Percentiles rank a stretch among this genome's conserved stretches.
phyloP scores from a whole-genome alignment of 768 basidiomycete species.

The Pisolithus sp. region DNA sequence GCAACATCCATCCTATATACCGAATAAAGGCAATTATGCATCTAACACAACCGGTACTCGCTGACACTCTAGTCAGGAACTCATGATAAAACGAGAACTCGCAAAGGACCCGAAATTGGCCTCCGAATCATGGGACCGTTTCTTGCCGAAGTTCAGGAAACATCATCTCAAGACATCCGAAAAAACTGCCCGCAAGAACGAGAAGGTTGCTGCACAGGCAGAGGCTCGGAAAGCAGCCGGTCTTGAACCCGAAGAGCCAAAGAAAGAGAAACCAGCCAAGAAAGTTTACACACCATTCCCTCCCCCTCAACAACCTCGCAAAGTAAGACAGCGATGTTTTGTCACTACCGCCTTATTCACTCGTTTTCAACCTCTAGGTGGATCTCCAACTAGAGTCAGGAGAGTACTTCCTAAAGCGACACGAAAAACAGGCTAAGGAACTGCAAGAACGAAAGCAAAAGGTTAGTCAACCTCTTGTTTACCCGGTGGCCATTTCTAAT shows the following conservation, averaged over 20 bases:
- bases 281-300: conserved; percentile 99
- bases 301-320: conserved; percentile 87
- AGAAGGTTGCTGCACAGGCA: conserved; percentile 51
- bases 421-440: conserved; percentile 78
- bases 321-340: conserved; percentile 42
- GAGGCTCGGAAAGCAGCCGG: conserved; percentile 66
- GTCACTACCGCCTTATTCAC: conserved; percentile 4
- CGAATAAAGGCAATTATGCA: conserved; percentile 74
- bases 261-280: conserved; percentile 58
- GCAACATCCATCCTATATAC: conserved; percentile 98
- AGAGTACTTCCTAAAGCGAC: conserved; percentile 94
- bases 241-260: conserved; percentile 33
- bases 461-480: conserved; percentile 13
- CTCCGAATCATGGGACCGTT: conserved; percentile 93
- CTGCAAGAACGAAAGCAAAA: conserved; percentile 69
- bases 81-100: conserved; percentile 97
- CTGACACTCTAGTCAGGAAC: conserved; percentile 50
- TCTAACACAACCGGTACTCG: not conserved
- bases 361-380: conserved; percentile 39
- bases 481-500: not conserved
- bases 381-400: conserved; percentile 94
- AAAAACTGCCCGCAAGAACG: conserved; percentile 89
- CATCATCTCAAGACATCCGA: conserved; percentile 89
- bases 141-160: conserved; percentile 93
- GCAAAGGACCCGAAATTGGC: conserved; percentile 97